Conservation (phyloP, 345 rosid genomes). For the Rhizophora apiculata region DNA sequence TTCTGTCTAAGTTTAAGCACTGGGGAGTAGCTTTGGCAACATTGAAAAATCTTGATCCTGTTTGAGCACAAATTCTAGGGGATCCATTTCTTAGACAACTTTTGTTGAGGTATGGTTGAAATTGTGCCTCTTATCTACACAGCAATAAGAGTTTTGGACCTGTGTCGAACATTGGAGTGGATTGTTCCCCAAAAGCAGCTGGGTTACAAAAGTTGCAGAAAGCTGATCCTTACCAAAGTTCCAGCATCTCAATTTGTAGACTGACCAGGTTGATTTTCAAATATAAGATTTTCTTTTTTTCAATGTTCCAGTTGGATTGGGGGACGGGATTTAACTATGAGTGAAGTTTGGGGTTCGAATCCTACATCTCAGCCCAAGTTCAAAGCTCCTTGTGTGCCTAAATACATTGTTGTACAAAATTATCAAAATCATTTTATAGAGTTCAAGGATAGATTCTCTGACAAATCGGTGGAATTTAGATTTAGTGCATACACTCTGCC, state of each 20-base stretch:
- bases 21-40: constrained; percentile 75
- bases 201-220: too few species aligned
- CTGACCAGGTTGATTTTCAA: constrained; percentile 87
- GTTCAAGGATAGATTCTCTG: constrained; percentile 82
- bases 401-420: constrained; percentile 42
- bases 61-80: constrained; percentile 79
- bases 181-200: neutral
- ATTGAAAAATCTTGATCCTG: constrained; percentile 70
- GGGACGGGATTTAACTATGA: too few species aligned
- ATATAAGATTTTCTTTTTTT: constrained; percentile 54
- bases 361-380: constrained; percentile 24
- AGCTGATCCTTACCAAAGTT: neutral
- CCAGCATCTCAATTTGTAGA: constrained; percentile 36
- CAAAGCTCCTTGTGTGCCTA: constrained; percentile 58
- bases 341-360: too few species aligned
- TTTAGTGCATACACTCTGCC: constrained; percentile 61
- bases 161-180: neutral
- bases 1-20: constrained; percentile 1
- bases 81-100: constrained; percentile 89
- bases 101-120: constrained; percentile 61
- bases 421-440: constrained; percentile 60
- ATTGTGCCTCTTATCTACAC: neutral
- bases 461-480: constrained; percentile 87
- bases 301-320: too few species aligned
- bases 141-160: neutral